These are phyloP conservation scores for Leishmania amazonensis DNA, from an alignment of 208 protist species.

Conservation along the genomic window DNA sequence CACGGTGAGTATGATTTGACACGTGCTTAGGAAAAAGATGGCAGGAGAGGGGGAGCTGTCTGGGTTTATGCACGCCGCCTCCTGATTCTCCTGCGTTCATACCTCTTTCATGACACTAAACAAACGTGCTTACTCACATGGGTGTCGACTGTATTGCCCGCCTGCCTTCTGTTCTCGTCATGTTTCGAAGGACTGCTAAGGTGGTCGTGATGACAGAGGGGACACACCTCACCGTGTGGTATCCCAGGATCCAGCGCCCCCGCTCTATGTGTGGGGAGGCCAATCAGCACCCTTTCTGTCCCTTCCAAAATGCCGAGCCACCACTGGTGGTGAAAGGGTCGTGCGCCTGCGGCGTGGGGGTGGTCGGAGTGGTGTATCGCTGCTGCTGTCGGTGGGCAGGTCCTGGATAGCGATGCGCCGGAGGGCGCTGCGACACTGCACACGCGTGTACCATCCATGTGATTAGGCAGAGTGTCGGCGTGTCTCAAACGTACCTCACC, in stretches of 20 bases:
- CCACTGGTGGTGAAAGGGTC: background rate
- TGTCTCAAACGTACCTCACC: background rate
- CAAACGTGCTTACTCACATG: background rate
- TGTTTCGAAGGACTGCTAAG: background rate
- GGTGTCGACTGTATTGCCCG: background rate
- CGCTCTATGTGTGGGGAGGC: background rate
- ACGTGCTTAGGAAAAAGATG: background rate
- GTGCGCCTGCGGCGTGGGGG: background rate
- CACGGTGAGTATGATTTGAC: constrained; percentile 55
- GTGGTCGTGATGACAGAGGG: background rate
- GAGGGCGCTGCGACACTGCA: no score
- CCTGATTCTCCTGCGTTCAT: background rate
- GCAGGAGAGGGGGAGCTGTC: background rate
- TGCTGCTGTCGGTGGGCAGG: no score
- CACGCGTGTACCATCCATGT: no score
- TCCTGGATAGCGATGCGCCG: no score
- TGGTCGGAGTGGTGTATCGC: background rate
- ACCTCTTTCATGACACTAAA: background rate
- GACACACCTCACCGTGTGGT: background rate
- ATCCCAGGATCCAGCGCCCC: background rate
- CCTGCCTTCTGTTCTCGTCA: background rate
- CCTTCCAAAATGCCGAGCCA: background rate
- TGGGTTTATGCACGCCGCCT: background rate
- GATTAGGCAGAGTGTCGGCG: no score
- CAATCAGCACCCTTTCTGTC: background rate